Conservation (phyloP, 1,139 yeast genomes). For the Nakaseomyces glabratus region DNA sequence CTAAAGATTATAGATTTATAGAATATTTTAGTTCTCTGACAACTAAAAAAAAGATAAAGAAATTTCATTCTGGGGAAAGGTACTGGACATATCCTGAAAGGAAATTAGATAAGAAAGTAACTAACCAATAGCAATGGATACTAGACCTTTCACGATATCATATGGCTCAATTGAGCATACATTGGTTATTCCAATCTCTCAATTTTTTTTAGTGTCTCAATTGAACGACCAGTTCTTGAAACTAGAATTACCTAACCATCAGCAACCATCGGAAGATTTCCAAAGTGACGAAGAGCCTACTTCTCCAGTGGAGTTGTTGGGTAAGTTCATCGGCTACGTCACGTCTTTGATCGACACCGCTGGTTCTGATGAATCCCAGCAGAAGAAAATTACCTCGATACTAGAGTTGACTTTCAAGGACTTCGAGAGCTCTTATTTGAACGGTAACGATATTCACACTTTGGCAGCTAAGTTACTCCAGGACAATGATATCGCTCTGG, state of each 20-base stretch:
- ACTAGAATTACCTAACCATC: constrained; percentile 39
- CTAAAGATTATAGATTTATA: no score
- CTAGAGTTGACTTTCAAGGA: constrained; percentile 64
- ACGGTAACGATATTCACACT: constrained; percentile 76
- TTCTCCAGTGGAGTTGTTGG: constrained; percentile 77
- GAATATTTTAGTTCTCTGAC: no score
- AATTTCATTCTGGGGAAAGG: no score
- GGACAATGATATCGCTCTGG: constrained; percentile 5
- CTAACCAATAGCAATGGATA: constrained; percentile 26
- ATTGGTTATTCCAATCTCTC: constrained; percentile 72
- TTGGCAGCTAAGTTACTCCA: constrained; percentile 63
- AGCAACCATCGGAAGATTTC: constrained; percentile 72
- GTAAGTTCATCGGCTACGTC: constrained; percentile 74
- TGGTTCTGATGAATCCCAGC: constrained; percentile 29
- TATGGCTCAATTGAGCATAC: constrained; percentile 88
- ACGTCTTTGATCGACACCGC: constrained; percentile 41
- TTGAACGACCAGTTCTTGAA: constrained; percentile 78
- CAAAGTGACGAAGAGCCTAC: constrained; percentile 87
- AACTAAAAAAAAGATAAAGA: no score
- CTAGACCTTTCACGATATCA: constrained; percentile 71
- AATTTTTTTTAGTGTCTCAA: constrained; percentile 75
- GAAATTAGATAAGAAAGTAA: background rate
- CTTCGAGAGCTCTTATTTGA: constrained; percentile 71
- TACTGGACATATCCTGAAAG: no score
- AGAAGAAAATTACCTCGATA: constrained; percentile 52